Evolutionary conservation across 192 early-diverging fungal species (phyloP), one percentile per base, ranked within the genome.

Genomic region (Backusella mclennaniae): DNA sequence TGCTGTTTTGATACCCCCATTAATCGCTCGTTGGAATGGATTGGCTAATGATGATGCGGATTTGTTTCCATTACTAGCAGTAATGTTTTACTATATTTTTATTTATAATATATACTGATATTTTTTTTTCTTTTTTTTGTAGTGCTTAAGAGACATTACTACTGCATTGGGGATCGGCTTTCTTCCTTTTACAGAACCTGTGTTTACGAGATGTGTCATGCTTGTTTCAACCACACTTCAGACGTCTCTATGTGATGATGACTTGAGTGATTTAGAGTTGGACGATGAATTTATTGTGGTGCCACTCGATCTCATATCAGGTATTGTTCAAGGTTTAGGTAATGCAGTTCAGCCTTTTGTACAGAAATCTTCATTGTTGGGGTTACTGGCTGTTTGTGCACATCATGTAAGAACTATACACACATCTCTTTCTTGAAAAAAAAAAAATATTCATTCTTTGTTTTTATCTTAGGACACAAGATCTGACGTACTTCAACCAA

Each of bases 231-330:
- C 85, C 42, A 96, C 94, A 31, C 81, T 99, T 67, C 82, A 92
- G 68, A 83, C 88, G 72, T 77, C 85, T 49, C 74, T 85, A 77
- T 82, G 85, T 46, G 71, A 75, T 33, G 82, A 86, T 70, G 85
- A 87, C 31, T 66, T 39, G 3, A 66, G 85, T 35, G 83, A 86
- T 39, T 69, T 52, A 1, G 85, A 83, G 39, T 94, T 95, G 6
- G 95, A 96, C 81, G 94, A 94, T 87, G 98, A 98, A 79, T 94
- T 98, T 84, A 92, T 98, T 72, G 93, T 99, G 77, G 95, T 97
- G 35, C 90, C 96, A 7, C 83, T 99, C 31, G 97, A 99, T 83
- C 86, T 99, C 81, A 86, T 99, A 74, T 93, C 93, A 77, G 95
- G 95, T 8, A 90, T 99, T 66, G 91, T 93, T 6, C 96, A 98